Conservation (phyloP, 257 asterid species). For the Solanum lignicaule region DNA sequence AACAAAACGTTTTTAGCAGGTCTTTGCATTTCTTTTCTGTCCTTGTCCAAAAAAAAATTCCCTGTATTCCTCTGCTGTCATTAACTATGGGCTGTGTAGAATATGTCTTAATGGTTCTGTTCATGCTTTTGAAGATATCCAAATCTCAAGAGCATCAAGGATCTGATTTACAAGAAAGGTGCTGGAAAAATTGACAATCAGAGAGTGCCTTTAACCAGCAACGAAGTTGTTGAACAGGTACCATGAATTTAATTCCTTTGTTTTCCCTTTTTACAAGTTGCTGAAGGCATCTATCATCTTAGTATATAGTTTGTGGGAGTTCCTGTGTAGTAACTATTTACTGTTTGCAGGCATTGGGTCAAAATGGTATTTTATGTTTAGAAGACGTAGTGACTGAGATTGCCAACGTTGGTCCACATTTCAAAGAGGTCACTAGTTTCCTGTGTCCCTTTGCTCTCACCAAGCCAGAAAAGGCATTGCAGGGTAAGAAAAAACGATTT, state of each 20-base stretch:
- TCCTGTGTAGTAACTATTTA: neutral
- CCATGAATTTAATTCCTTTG: neutral
- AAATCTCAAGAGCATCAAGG: conserved; percentile 73
- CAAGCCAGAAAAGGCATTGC: conserved; percentile 72
- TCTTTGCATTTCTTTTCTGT: neutral
- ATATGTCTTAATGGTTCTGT: neutral
- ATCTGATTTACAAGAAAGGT: conserved; percentile 86
- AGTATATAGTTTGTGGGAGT: neutral
- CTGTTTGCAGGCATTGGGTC: conserved; percentile 52
- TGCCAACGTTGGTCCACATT: conserved; percentile 51
- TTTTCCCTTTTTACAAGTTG: neutral
- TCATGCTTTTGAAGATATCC: conserved; percentile 51
- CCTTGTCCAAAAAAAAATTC: neutral
- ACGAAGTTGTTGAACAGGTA: conserved; percentile 80
- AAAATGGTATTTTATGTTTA: conserved; percentile 60
- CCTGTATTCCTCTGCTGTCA: neutral
- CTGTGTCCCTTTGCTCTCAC: conserved; percentile 67
- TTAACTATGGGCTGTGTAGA: neutral
- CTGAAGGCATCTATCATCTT: neutral
- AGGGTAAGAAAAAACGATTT: conserved; percentile 63
- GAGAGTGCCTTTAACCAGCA: conserved; percentile 74
- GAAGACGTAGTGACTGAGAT: conserved; percentile 83
- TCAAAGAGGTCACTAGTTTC: conserved; percentile 47
- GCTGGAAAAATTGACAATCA: conserved; percentile 50
- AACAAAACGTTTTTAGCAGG: neutral